Evolutionary conservation across 2,329 filamentous ascomycete genomes (phyloP), one percentile per base, ranked within the genome.

Genomic region (Coniella lustricola): DNA sequence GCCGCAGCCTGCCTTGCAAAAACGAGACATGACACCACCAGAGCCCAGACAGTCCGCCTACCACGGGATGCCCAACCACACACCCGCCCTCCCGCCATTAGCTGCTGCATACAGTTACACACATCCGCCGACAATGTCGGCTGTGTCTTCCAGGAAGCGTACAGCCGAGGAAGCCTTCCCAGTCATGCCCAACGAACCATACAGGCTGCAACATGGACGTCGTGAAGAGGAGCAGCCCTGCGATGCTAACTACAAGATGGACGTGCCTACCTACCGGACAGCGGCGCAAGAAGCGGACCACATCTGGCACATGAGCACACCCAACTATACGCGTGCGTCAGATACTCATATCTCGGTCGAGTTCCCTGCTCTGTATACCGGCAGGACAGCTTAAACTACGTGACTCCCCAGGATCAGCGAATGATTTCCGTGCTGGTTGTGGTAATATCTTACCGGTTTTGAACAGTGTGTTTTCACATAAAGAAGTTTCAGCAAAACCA

Each of bases 151-250:
- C 1, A 38, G 48, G 39, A 52, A 52, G 50, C 50, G 50, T 32
- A 31, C 44, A 12, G 40, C 48, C 35, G 47, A 39, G 2, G 50
- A 52, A 13, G 50, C 50, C 9, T 47, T 50, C 40, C 13, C 47
- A 34, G 25, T 35, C 13, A 33, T 42, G 25, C 29, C 44, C 22
- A 32, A 37, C 8, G 50, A 52, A 18, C 31, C 46, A 9, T 46
- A 49, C n/a, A 44, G 50, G 9, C 20, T 44, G 32, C 50, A 52
- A 40, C 35, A 50, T 20, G 44, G 50, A 4, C 50, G 50, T n/a
- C 45, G 47, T 14, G 41, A 50, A 31, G 45, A 50, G 16, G 48
- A 40, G 18, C 44, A 40, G 44, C 44, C 36, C 36, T n/a, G 29
- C 5, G 36, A 46, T 17, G 44, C 44, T 4, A 46, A 46, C 29